These are phyloP conservation scores for Pichia kudriavzevii DNA, from an alignment of 1,139 yeast species.

Conservation along the genomic window DNA sequence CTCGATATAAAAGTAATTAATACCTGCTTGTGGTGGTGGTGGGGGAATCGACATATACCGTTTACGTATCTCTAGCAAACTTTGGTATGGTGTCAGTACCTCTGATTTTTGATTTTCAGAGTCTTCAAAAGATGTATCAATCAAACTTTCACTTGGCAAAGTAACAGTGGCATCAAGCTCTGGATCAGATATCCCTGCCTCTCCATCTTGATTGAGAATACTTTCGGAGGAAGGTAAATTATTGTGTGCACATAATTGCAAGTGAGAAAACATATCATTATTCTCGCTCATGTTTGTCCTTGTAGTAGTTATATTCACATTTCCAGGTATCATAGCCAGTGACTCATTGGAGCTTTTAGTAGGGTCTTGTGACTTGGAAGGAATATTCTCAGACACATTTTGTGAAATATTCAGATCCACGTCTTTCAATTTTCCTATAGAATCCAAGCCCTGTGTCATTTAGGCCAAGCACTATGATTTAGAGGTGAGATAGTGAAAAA, in stretches of 20 bases:
- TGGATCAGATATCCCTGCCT: background rate
- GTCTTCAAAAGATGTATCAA: too few species aligned
- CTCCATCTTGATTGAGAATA: background rate
- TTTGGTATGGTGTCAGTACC: conserved; percentile 1
- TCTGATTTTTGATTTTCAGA: background rate
- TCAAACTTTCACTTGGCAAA: too few species aligned
- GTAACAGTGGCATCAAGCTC: background rate
- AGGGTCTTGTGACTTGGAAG: too few species aligned
- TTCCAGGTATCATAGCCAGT: too few species aligned
- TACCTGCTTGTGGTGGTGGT: background rate
- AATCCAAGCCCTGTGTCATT: background rate
- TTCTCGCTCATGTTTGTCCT: background rate
- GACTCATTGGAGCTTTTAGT: too few species aligned
- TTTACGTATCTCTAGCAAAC: conserved; percentile 4
- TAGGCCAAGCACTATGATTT: too few species aligned
- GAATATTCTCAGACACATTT: too few species aligned
- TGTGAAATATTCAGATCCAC: too few species aligned
- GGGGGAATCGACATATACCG: background rate
- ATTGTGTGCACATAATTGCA: too few species aligned
- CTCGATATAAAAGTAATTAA: conserved; percentile 9
- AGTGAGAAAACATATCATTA: background rate
- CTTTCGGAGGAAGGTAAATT: background rate
- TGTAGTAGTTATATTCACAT: too few species aligned
- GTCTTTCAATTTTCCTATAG: background rate
- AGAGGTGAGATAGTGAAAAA: too few species aligned